Conservation (phyloP, 2,329 filamentous ascomycete genomes). For the Pseudogymnoascus sp. region DNA sequence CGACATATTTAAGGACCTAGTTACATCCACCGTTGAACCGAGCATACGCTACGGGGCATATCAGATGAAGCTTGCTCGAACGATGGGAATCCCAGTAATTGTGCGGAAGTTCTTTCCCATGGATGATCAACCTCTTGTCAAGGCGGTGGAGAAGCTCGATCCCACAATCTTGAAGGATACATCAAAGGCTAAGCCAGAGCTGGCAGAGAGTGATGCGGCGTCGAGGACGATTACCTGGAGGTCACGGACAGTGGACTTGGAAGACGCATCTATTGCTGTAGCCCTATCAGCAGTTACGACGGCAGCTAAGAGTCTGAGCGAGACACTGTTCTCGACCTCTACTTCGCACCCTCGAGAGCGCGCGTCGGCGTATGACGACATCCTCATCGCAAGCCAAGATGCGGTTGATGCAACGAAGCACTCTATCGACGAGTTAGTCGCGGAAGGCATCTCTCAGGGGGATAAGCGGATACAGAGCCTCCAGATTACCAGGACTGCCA, state of each 20-base stretch:
- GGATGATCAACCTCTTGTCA: conserved; percentile 52
- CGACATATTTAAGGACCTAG: conserved; percentile 77
- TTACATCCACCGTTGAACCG: conserved; percentile 80
- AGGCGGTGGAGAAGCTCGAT: conserved; percentile 63
- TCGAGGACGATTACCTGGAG: conserved; percentile 80
- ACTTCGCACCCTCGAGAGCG: conserved; percentile 52
- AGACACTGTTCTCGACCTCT: conserved; percentile 38
- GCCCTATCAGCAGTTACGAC: conserved; percentile 63
- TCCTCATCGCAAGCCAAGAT: conserved; percentile 85
- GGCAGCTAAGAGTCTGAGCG: conserved; percentile 41
- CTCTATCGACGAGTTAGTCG: conserved; percentile 81
- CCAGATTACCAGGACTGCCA: conserved; percentile 83
- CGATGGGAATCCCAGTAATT: conserved; percentile 69
- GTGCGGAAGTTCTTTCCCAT: conserved; percentile 70
- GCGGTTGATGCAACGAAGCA: conserved; percentile 88
- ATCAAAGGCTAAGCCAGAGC: conserved; percentile 40
- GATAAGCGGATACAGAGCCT: conserved; percentile 85
- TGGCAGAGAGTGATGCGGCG: conserved; percentile 44
- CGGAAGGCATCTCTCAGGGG: conserved; percentile 74
- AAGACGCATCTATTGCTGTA: conserved; percentile 85
- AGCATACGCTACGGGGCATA: conserved; percentile 93
- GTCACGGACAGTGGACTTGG: conserved; percentile 73
- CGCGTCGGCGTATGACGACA: conserved; percentile 81
- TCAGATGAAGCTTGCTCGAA: conserved; percentile 79
- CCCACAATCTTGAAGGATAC: conserved; percentile 54